A percentile compares a stretch with the other conserved stretches of the same genome.
phyloP scores from a whole-genome alignment of 108 stramenopile genomes.

The Fragilariopsis cylindrus region DNA sequence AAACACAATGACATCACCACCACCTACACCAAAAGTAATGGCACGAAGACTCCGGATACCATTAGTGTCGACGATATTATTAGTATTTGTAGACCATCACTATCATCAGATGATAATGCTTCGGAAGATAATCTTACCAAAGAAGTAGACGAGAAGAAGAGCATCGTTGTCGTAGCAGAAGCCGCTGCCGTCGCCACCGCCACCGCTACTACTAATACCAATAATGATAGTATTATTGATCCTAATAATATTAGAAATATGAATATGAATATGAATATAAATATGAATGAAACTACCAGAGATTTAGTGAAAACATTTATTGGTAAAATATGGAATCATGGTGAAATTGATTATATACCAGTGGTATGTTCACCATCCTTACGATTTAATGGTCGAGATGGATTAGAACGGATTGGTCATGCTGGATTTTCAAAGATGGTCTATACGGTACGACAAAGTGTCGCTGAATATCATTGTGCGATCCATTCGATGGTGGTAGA shows the following conservation, averaged over 20 bases:
- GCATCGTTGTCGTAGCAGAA: no score
- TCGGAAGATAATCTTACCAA: no score
- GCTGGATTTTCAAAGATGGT: constrained; percentile 63
- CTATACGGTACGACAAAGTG: constrained; percentile 40
- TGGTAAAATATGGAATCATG: constrained; percentile 66
- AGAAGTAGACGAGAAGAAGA: no score
- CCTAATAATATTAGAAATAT: neutral
- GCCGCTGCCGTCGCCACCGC: neutral
- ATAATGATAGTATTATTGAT: neutral
- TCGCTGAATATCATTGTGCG: constrained; percentile 62
- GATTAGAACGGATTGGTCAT: constrained; percentile 60
- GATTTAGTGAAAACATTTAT: constrained; percentile 57
- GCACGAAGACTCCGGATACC: neutral
- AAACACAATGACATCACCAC: no score
- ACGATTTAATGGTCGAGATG: constrained; percentile 57
- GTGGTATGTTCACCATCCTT: constrained; percentile 43
- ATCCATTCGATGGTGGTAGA: constrained; percentile 67
- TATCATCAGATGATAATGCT: no score
- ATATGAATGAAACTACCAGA: constrained; percentile 43
- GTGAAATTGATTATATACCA: constrained; percentile 48
- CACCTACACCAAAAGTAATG: neutral
- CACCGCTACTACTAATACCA: neutral
- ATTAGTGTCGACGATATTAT: no score
- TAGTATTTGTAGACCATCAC: no score
- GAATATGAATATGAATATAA: no score